These are phyloP conservation scores for cucumber (Cucumis sativus) DNA, from an alignment of 306 rosid species.

Conservation along the genomic window DNA sequence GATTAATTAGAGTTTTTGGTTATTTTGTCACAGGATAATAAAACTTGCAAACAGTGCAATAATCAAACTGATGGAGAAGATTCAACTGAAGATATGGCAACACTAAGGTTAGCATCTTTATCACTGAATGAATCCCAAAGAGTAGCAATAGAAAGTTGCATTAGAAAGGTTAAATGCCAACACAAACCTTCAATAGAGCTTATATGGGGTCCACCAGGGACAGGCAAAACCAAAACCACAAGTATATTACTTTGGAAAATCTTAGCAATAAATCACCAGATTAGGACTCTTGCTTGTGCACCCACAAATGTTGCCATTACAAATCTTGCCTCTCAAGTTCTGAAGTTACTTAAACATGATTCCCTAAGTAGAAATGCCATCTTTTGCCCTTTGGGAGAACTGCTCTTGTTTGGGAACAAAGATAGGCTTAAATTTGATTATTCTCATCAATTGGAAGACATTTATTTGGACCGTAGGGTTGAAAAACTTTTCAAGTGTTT, in stretches of 20 bases:
- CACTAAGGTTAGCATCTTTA: background rate
- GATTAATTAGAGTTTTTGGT: background rate
- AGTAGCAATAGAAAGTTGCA: slow-evolving; percentile 34
- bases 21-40: background rate
- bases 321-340: slow-evolving; percentile 40
- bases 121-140: slow-evolving; percentile 39
- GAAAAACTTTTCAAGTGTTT: slow-evolving; percentile 32
- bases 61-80: background rate
- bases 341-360: slow-evolving; percentile 26
- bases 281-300: slow-evolving; percentile 64
- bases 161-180: slow-evolving; percentile 18
- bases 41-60: slow-evolving; percentile 21
- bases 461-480: slow-evolving; percentile 52
- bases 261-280: slow-evolving; percentile 18
- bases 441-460: slow-evolving; percentile 21
- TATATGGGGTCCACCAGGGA: slow-evolving; percentile 89
- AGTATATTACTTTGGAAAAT: slow-evolving; percentile 32
- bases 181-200: slow-evolving; percentile 31
- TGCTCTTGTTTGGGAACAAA: slow-evolving; percentile 58
- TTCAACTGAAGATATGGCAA: background rate
- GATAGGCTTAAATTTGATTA: slow-evolving; percentile 46
- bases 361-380: slow-evolving; percentile 20
- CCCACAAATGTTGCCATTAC: slow-evolving; percentile 70
- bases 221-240: slow-evolving; percentile 64
- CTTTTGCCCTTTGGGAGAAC: slow-evolving; percentile 43